These are phyloP conservation scores for Penicillium egyptiacum DNA, from an alignment of 495 filamentous ascomycete species.

Conservation along the genomic window DNA sequence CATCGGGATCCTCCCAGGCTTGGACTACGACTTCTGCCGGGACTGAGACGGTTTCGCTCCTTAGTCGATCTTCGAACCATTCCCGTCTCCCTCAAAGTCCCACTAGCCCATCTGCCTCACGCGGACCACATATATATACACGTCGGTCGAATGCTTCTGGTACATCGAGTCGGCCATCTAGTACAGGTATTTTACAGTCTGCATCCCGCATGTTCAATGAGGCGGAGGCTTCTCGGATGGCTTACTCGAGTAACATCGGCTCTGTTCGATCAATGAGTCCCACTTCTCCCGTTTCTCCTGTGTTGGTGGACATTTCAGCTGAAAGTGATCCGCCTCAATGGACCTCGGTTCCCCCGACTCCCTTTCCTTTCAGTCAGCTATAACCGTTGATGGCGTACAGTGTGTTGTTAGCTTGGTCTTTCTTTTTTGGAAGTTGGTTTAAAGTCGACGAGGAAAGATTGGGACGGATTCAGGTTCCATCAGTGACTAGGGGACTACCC, in stretches of 20 bases:
- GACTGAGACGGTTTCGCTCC: slow-evolving; percentile 3
- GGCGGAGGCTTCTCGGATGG: neutral
- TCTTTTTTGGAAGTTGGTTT: neutral
- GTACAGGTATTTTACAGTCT: neutral
- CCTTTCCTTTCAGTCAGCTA: neutral
- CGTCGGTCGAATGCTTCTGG: slow-evolving; percentile 8
- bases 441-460: neutral
- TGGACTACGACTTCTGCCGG: slow-evolving; percentile 15
- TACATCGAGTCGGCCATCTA: slow-evolving; percentile 2
- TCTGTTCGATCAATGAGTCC: neutral
- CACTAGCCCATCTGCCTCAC: neutral
- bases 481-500: neutral
- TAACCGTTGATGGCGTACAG: neutral
- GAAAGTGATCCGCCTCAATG: neutral
- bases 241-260: neutral
- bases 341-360: neutral
- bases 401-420: neutral
- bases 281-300: neutral
- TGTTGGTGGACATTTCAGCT: neutral
- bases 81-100: neutral
- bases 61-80: neutral
- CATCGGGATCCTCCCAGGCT: slow-evolving; percentile 14
- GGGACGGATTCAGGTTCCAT: neutral
- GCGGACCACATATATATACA: neutral
- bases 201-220: neutral